phyloP scores from a whole-genome alignment of 2,329 filamentous ascomycete species.

The Fusarium circinatum region DNA sequence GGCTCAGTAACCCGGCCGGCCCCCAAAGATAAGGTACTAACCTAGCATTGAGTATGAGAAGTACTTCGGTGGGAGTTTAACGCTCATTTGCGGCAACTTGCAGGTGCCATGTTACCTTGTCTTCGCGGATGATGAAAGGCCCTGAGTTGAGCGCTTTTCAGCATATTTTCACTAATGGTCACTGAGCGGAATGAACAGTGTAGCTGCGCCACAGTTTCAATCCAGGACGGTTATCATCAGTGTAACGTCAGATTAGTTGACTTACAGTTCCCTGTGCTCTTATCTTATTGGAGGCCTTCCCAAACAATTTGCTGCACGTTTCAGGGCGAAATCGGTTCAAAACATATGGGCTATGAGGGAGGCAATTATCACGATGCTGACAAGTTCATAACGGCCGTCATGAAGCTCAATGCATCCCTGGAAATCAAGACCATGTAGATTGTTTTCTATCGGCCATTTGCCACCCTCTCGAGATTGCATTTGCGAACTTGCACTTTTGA shows the following conservation, averaged over 20 bases:
- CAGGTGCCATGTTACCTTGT: not conserved
- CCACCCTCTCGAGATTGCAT: not conserved
- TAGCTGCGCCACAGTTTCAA: not conserved
- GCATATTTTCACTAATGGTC: not conserved
- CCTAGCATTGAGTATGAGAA: too few relatives aligned
- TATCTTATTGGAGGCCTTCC: slow-evolving; percentile 5
- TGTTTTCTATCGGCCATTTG: not conserved
- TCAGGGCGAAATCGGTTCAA: slow-evolving; percentile 1
- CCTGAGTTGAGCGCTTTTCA: not conserved
- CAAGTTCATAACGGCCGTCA: slow-evolving; percentile 22
- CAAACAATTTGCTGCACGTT: slow-evolving; percentile 4
- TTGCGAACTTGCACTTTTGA: not conserved
- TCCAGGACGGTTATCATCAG: not conserved
- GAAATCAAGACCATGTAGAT: not conserved
- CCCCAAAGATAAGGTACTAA: slow-evolving; percentile 13
- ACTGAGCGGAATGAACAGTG: not conserved
- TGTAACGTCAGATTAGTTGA: too few relatives aligned
- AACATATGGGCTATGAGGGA: not conserved
- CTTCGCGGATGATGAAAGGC: too few relatives aligned
- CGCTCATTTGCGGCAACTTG: not conserved
- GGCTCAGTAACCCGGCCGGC: slow-evolving; percentile 2
- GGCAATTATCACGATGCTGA: not conserved
- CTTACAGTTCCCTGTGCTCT: not conserved
- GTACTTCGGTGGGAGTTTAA: not conserved
- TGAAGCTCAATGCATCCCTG: not conserved